A percentile compares a stretch with the other conserved stretches of the same genome.
These are phyloP conservation scores for Trichoderma arundinaceum DNA, from an alignment of 2,329 filamentous ascomycete genomes.

Conservation along the genomic window DNA sequence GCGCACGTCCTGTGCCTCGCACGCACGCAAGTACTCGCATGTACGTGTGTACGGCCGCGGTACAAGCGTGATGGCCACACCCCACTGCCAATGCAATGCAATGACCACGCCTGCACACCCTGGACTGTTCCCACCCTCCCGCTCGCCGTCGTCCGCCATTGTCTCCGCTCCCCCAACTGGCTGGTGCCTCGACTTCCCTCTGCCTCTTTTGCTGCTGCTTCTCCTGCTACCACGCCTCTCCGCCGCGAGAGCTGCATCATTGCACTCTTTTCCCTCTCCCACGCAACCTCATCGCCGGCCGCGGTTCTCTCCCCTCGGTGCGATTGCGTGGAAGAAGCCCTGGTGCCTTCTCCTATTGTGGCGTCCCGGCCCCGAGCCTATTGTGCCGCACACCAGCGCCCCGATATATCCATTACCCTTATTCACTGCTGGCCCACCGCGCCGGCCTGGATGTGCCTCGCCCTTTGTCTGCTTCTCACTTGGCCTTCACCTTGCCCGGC, in stretches of 20 bases:
- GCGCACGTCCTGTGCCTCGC: neutral
- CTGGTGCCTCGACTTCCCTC: constrained; percentile 36
- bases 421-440: constrained; percentile 37
- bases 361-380: constrained; percentile 29
- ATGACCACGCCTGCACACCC: constrained; percentile 15
- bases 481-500: constrained; percentile 15
- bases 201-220: constrained; percentile 38
- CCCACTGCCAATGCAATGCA: constrained; percentile 2
- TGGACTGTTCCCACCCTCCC: constrained; percentile 37
- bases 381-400: constrained; percentile 35
- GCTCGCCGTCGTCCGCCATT: constrained; percentile 41
- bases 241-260: constrained; percentile 40
- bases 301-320: constrained; percentile 12
- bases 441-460: constrained; percentile 34
- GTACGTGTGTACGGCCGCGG: neutral
- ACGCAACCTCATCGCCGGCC: constrained; percentile 30
- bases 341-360: constrained; percentile 32
- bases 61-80: neutral
- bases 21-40: neutral
- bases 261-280: constrained; percentile 29
- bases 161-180: constrained; percentile 43
- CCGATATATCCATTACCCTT: constrained; percentile 32
- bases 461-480: constrained; percentile 31
- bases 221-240: constrained; percentile 26
- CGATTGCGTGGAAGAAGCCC: constrained; percentile 28